Conservation (phyloP, 257 asterid species). For the Phtheirospermum japonicum region DNA sequence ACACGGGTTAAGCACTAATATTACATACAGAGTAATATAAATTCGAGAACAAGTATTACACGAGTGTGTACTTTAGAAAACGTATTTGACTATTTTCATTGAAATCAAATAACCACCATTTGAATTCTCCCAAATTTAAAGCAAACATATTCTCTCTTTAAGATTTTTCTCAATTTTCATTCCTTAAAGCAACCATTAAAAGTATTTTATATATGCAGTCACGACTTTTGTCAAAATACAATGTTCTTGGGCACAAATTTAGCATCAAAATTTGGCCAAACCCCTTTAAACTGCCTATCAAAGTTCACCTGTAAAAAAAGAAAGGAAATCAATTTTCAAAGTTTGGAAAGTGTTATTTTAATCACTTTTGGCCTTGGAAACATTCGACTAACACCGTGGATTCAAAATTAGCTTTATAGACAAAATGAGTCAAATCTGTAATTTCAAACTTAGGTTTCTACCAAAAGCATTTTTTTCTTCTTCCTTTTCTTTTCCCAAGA, state of each 20-base stretch:
- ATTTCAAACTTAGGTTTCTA: constrained; percentile 22
- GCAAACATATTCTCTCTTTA: constrained; percentile 6
- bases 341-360: constrained; percentile 11
- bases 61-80: no score
- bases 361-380: constrained; percentile 9
- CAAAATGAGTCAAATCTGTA: background rate
- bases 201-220: constrained; percentile 4
- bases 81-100: no score
- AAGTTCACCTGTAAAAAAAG: constrained; percentile 1
- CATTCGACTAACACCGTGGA: background rate
- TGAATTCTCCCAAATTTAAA: constrained; percentile 1
- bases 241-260: constrained; percentile 32
- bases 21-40: no score
- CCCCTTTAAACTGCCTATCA: constrained; percentile 18
- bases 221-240: constrained; percentile 28
- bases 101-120: background rate
- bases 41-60: no score
- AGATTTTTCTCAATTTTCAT: background rate
- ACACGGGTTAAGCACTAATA: no score
- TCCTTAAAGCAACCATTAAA: background rate
- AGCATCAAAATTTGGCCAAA: constrained; percentile 24
- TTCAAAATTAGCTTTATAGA: constrained; percentile 5
- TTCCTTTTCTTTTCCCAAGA: no score
- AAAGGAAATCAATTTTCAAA: constrained; percentile 5
- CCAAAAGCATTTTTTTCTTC: no score